Evolutionary conservation across 345 rosid genomes (phyloP), one percentile per base, ranked within the genome.

Genomic region (Excoecaria agallocha): DNA sequence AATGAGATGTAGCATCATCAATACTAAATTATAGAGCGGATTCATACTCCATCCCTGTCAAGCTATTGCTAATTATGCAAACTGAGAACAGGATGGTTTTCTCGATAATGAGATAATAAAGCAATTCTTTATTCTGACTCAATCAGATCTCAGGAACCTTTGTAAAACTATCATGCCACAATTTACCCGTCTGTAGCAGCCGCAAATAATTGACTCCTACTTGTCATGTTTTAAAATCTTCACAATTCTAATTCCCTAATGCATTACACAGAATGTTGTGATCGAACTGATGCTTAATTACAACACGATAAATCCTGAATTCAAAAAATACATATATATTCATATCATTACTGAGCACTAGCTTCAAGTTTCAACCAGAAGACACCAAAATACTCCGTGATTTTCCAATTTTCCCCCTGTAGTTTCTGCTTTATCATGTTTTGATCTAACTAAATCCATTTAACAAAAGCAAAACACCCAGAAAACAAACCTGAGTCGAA

Each of bases 401-500:
- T 38, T 63, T 63, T 38, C 24, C 12, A 60, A 60, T 60, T 60
- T 63, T n/a, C 17, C 17, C 8, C 20, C 0, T 7, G 1, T 30
- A 8, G 4, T 19, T 19, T 10, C 5, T 46, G 43, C 8, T 15
- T 6, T 43, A 63, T n/a, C 51, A 65, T 13, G 30, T 2, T 65
- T 65, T 12, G 45, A 11, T 20, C 8, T 7, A 22, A 41, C 12
- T 41, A 12, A 20, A 30, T 51, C 37, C 8, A 58, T 58, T 58
- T 54, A 25, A 12, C 17, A 72, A 43, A 11, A 62, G 10, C 24
- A 46, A 11, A n/a, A 4, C 38, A 30, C 49, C 15, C 8, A 3
- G 2, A 73, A 63, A 62, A 64, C 22, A 69, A 37, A 92, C 98
- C 97, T 85, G 91, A 69, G 84, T 80, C 2, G 85, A 75, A 69